These are phyloP conservation scores for Penicillium psychrofluorescens DNA, from an alignment of 495 filamentous ascomycete species.

Conservation along the genomic window DNA sequence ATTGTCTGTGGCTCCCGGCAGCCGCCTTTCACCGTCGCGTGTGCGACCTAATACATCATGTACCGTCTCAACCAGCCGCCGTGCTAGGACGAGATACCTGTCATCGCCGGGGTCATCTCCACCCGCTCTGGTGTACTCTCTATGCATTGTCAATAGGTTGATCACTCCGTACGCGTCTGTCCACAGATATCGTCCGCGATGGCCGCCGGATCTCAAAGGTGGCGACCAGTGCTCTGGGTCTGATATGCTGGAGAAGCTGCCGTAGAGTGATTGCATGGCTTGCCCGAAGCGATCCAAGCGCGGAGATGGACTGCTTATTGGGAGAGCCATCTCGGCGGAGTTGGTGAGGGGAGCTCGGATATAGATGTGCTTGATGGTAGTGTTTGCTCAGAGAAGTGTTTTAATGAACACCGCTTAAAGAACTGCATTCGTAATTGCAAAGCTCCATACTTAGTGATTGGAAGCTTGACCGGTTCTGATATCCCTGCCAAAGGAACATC, in stretches of 20 bases:
- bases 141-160: constrained; percentile 56
- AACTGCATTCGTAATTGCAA: too few species aligned
- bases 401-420: background rate
- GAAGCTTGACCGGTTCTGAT: too few species aligned
- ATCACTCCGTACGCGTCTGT: constrained; percentile 64
- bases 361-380: background rate
- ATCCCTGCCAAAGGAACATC: background rate
- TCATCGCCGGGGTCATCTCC: constrained; percentile 1
- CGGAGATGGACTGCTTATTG: constrained; percentile 18
- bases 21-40: constrained; percentile 38
- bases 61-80: constrained; percentile 43
- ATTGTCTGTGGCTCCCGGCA: constrained; percentile 47
- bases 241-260: constrained; percentile 22
- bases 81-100: constrained; percentile 48
- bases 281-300: constrained; percentile 27
- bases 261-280: constrained; percentile 36
- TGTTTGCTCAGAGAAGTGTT: background rate
- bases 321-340: constrained; percentile 13
- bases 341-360: background rate
- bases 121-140: constrained; percentile 19
- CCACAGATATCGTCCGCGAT: constrained; percentile 62
- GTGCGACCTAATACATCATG: constrained; percentile 51
- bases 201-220: constrained; percentile 48
- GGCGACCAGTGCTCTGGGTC: constrained; percentile 32
- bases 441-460: too few species aligned